phyloP scores from a whole-genome alignment of 306 rosid species.

The Dicorynia guianensis region DNA sequence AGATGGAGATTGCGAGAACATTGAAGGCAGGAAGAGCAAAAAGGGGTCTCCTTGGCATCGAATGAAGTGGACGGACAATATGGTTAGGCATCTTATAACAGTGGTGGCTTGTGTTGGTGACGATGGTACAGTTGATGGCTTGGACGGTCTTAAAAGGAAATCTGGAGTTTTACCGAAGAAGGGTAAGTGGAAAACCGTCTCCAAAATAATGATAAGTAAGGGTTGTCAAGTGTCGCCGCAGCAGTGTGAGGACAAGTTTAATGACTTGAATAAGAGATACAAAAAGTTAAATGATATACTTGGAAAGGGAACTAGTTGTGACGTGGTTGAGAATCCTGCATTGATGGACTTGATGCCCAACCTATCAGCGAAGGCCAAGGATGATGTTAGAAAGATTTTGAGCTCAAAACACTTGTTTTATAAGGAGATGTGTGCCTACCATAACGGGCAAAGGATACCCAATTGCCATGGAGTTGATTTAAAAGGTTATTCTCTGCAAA shows the following conservation, averaged over 20 bases:
- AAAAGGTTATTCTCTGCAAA: conserved; percentile 51
- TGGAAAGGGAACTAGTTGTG: conserved; percentile 92
- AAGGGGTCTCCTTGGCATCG: conserved; percentile 91
- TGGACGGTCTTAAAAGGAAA: conserved; percentile 76
- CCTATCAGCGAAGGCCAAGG: conserved; percentile 72
- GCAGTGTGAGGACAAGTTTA: conserved; percentile 97
- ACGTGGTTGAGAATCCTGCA: conserved; percentile 90
- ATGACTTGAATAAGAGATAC: conserved; percentile 93
- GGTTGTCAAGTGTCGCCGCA: conserved; percentile 92
- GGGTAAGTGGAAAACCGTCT: conserved; percentile 98
- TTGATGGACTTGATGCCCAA: conserved; percentile 88
- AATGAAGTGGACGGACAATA: conserved; percentile 94
- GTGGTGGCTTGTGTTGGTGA: conserved; percentile 91
- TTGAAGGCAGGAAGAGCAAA: conserved; percentile 62
- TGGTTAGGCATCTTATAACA: conserved; percentile 84
- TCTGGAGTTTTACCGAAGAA: conserved; percentile 75
- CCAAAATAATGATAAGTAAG: conserved; percentile 81
- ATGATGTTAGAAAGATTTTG: conserved; percentile 78
- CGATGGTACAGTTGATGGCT: conserved; percentile 66
- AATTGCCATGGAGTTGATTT: conserved; percentile 67
- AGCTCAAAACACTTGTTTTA: conserved; percentile 94
- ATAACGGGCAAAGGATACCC: conserved; percentile 81
- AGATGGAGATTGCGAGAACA: conserved; percentile 69
- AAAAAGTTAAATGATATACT: conserved; percentile 88
- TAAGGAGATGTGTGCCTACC: conserved; percentile 94